Base-by-base conservation (phyloP, 352 stramenopile genomes). In the Phytophthora agathidicida region DNA sequence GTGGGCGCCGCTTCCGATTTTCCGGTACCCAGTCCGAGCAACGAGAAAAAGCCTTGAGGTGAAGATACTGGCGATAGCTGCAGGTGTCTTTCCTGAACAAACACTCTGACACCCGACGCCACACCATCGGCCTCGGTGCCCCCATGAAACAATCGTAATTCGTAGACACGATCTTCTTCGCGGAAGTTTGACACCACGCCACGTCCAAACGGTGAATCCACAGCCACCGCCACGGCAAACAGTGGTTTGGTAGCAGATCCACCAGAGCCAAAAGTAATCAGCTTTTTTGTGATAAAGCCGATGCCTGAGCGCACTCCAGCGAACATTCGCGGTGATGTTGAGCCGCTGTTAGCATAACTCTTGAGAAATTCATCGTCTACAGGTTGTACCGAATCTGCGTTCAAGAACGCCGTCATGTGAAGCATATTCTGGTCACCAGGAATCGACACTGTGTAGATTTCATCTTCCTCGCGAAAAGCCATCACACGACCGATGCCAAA, bases 201-300 rank as follows among this genome's bases (percentile, higher is more conserved):
- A 31, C 76, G 78, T 2, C 86, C 86, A 58, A 94, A 95, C 1
- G 86, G 84, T 2, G 86, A 90, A 31, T 92, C 74, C 22, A 95
- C 82, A 20, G 75, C 69, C 11, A 81, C 65, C 8, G 77, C 75
- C 8, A 83, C 60, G 7, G 64, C 68, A 55, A 82, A 89, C 5
- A 86, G 45, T 7, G 82, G 77, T 28, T 88, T 88, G 6, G 47
- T 65, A 20, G 48, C 57, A 60, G 65, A 71, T 14, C 54, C 46
- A 13, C 80, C 73, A 17, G 81, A 81, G 0, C 89, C 83, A 47
- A 93, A 91, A 14, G 73, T 90, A 39, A 76, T 88, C 11, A 93
- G 62, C 38, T 87, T 87, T 53, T 91, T 91, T 3, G 83, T 93
- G 42, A 93, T 89, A 41, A 90, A 93, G 14, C 83, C 83, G 6